phyloP scores from a whole-genome alignment of 1,284 basidiomycete species.

The Leccinum fallax region DNA sequence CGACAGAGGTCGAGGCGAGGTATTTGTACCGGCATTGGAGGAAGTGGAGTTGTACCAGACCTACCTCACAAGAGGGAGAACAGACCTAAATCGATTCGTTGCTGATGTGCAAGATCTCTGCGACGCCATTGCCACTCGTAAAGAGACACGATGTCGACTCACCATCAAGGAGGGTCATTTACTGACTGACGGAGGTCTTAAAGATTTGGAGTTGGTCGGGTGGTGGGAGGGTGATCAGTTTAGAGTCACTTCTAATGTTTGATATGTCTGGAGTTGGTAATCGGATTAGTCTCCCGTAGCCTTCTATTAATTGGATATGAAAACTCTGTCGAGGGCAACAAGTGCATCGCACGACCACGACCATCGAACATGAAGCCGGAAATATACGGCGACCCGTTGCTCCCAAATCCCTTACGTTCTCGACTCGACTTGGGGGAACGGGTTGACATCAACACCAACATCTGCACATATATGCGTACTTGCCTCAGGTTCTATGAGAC shows the following conservation, averaged over 20 bases:
- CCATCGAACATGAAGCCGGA: too few species aligned
- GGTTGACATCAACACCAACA: too few species aligned
- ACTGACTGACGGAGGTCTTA: not conserved
- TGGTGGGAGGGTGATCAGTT: not conserved
- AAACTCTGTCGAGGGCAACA: not conserved
- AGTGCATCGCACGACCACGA: not conserved
- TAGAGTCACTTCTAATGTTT: not conserved
- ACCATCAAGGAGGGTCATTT: not conserved
- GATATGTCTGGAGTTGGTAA: not conserved
- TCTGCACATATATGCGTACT: too few species aligned
- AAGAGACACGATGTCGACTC: not conserved
- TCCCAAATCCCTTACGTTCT: too few species aligned
- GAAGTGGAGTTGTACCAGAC: not conserved
- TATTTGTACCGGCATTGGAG: not conserved
- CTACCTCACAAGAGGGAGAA: not conserved
- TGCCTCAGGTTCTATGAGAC: too few species aligned
- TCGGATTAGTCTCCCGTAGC: too few species aligned
- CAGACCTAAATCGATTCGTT: not conserved
- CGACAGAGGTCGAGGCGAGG: not conserved
- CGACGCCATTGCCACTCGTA: not conserved
- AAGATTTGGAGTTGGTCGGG: not conserved
- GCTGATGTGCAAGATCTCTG: not conserved
- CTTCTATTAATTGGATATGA: not conserved
- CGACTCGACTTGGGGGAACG: too few species aligned
- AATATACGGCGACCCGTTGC: too few species aligned